These are phyloP conservation scores for Hortiboletus campestris DNA, from an alignment of 768 basidiomycete genomes.

Conservation along the genomic window DNA sequence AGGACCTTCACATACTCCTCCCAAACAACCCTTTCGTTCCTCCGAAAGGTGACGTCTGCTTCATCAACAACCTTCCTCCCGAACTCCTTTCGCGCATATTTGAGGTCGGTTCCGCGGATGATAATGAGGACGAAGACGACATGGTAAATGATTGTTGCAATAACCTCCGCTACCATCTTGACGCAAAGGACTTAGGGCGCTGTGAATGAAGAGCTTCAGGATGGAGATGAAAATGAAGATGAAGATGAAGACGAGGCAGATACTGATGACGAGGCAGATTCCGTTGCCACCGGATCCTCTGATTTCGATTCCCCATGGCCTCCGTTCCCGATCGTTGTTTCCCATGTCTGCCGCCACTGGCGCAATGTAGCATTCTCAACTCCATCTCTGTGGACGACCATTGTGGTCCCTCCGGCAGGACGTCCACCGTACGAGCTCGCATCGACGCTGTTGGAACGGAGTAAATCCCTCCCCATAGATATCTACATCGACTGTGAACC, in stretches of 20 bases:
- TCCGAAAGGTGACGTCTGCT: constrained; percentile 41
- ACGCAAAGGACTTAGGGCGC: too few relatives aligned
- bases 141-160: too few relatives aligned
- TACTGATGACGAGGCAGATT: background rate
- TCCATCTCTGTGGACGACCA: constrained; percentile 53
- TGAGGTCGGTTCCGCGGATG: constrained; percentile 41
- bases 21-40: constrained; percentile 48
- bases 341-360: constrained; percentile 49
- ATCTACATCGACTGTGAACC: constrained; percentile 48
- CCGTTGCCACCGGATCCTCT: constrained; percentile 4
- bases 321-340: constrained; percentile 45
- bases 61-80: constrained; percentile 52
- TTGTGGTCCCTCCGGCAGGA: constrained; percentile 28
- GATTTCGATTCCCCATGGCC: constrained; percentile 1
- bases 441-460: constrained; percentile 47
- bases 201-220: too few relatives aligned
- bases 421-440: constrained; percentile 46
- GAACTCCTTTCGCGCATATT: constrained; percentile 61
- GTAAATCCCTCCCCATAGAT: constrained; percentile 52
- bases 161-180: too few relatives aligned
- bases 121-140: constrained; percentile 21
- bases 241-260: background rate
- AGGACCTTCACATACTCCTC: constrained; percentile 25
- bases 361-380: constrained; percentile 51
- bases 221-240: constrained; percentile 23